Evolutionary conservation across 116 monocot species (phyloP), one percentile per base, ranked within the genome.

Genomic region (Iris pallida): DNA sequence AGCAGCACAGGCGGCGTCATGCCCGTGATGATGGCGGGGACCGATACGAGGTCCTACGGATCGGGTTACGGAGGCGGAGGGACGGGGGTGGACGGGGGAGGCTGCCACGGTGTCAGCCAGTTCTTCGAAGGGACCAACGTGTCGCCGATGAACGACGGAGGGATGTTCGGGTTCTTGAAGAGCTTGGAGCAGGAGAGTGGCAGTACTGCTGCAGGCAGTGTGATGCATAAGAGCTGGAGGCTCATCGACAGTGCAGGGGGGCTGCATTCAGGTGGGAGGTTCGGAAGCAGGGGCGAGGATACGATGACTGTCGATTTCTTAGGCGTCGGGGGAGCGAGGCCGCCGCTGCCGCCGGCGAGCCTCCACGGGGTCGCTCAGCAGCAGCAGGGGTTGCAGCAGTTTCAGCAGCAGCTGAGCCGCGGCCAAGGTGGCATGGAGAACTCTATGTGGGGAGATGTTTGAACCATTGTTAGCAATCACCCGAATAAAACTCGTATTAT

Each of bases 231-330:
- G 30, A 30, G 30, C n/a, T n/a, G n/a, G 30, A 30, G 30, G 30
- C 30, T 30, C 30, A 30, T 30, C 3, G 30, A 30, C 30, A 30
- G 30, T 30, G 30, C 30, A 30, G 30, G 30, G 30, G 30, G 30
- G 30, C 3, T 3, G 3, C 30, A 30, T 30, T 30, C 3, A 30
- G 30, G 30, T 30, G 30, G 30, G 3, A 30, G 30, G 30, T 30
- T 30, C 3, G 30, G 30, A 30, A 30, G 30, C 3, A 44, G 11
- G 5, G 45, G 7, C 16, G 45, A 8, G 2, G 12, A 6, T 15
- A 16, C 8, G 66, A 51, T 12, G 66, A 66, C 66, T 3, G 41
- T 52, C 12, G 66, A 66, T 52, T 66, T 66, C 41, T 30, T 66
- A 52, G 66, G 66, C 5, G 52, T 66, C 11, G 19, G 66, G 8